Conservation (phyloP, 768 basidiomycete genomes). For the Austroboletus festivus region DNA sequence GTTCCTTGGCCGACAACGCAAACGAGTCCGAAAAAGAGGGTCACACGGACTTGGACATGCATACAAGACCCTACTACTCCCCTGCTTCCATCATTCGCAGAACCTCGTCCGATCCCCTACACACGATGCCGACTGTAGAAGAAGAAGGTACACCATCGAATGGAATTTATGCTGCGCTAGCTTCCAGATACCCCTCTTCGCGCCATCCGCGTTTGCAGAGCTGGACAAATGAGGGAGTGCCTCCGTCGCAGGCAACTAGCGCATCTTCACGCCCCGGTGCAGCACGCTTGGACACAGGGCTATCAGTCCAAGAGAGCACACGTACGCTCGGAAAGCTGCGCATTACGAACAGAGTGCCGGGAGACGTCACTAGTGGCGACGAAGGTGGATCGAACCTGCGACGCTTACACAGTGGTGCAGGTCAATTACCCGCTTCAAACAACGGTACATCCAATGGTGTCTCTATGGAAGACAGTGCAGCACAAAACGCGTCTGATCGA, state of each 20-base stretch:
- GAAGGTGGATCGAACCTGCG: slow-evolving; percentile 25
- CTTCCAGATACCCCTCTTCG: background rate
- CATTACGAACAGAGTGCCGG: slow-evolving; percentile 48
- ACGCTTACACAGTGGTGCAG: background rate
- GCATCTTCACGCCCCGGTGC: slow-evolving; percentile 10
- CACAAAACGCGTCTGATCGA: background rate
- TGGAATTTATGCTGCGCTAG: no score
- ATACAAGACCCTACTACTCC: slow-evolving; percentile 22
- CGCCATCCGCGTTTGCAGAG: slow-evolving; percentile 4
- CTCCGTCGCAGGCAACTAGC: slow-evolving; percentile 8
- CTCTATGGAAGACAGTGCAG: background rate
- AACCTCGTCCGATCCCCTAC: slow-evolving; percentile 16
- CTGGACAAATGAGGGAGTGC: background rate
- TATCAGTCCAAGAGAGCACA: slow-evolving; percentile 30
- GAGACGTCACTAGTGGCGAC: slow-evolving; percentile 39
- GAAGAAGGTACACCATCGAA: no score
- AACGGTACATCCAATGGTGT: background rate
- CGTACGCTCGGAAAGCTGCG: slow-evolving; percentile 43
- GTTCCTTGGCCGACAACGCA: background rate
- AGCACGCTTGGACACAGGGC: slow-evolving; percentile 12
- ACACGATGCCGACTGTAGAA: no score
- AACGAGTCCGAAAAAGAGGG: slow-evolving; percentile 3
- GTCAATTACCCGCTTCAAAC: background rate
- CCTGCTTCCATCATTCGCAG: slow-evolving; percentile 22
- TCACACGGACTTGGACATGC: slow-evolving; percentile 8